Percentiles rank a stretch among this genome's conserved stretches.
Evolutionary conservation across 257 asterid species (phyloP).

Genomic region (Ilex asprella): DNA sequence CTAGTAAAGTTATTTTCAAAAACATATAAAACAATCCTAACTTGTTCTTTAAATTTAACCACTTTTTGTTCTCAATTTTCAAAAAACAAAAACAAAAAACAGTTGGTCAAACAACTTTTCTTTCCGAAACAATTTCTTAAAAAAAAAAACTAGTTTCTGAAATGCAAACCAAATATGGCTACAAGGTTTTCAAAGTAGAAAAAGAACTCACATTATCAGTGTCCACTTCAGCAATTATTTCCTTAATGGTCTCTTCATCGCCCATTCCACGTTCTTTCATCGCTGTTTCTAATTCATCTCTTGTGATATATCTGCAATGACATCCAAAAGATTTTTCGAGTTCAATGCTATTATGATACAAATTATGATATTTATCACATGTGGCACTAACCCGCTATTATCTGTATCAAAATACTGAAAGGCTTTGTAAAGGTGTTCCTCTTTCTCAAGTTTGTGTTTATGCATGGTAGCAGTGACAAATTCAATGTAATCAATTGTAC

Average conservation of each 20-base stretch:
- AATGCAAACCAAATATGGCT: no score
- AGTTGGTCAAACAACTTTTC: no score
- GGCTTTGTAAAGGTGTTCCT: conserved; percentile 70
- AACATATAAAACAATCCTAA: no score
- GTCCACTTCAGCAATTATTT: conserved; percentile 82
- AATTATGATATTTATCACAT: not conserved
- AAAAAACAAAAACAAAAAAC: no score
- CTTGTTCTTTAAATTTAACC: no score
- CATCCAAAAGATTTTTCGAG: not conserved
- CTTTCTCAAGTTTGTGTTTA: conserved; percentile 78
- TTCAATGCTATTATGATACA: not conserved
- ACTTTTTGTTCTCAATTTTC: no score
- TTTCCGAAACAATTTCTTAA: no score
- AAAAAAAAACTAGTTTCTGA: no score
- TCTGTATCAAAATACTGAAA: conserved; percentile 82
- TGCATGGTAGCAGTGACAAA: conserved; percentile 93
- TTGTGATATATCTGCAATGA: conserved; percentile 57
- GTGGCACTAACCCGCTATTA: conserved; percentile 56
- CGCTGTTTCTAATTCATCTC: conserved; percentile 79
- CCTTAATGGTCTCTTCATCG: conserved; percentile 53
- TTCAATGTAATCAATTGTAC: conserved; percentile 78
- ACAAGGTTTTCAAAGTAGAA: not conserved
- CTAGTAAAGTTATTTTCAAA: no score
- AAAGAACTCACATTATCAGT: conserved; percentile 59
- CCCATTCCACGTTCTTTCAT: conserved; percentile 80